These are phyloP conservation scores for Auricularia heimuer DNA, from an alignment of 768 basidiomycete genomes.

Conservation along the genomic window DNA sequence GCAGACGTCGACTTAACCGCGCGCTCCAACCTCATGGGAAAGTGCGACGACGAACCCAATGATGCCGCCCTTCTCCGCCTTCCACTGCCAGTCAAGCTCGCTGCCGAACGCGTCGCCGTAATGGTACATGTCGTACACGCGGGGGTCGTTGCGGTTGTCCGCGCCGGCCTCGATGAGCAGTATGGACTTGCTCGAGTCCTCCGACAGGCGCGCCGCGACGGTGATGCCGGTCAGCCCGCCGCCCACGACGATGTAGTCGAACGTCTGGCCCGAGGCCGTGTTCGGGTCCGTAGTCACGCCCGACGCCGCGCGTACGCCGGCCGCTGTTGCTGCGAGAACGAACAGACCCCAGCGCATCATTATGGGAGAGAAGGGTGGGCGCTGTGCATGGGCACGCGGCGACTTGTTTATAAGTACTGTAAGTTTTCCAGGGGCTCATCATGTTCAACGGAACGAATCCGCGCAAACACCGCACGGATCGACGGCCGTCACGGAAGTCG, in stretches of 20 bases:
- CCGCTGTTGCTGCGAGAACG: background rate
- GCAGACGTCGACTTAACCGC: conserved; percentile 8
- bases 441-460: too few relatives aligned
- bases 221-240: conserved; percentile 38
- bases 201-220: conserved; percentile 38
- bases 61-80: conserved; percentile 30
- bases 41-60: conserved; percentile 15
- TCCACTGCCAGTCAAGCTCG: conserved; percentile 38
- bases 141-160: conserved; percentile 34
- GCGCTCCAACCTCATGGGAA: too few relatives aligned
- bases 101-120: conserved; percentile 34
- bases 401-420: too few relatives aligned
- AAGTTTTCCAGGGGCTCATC: too few relatives aligned
- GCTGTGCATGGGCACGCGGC: too few relatives aligned
- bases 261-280: conserved; percentile 9
- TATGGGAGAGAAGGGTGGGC: background rate
- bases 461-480: too few relatives aligned
- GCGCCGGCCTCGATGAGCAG: conserved; percentile 44
- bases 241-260: conserved; percentile 29
- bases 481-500: too few relatives aligned
- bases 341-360: background rate
- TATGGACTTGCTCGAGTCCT: conserved; percentile 32
- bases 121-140: conserved; percentile 37
- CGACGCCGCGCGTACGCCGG: background rate
- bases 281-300: conserved; percentile 7